Base-by-base conservation (phyloP, 768 basidiomycete genomes). In the Suillus cothurnatus region DNA sequence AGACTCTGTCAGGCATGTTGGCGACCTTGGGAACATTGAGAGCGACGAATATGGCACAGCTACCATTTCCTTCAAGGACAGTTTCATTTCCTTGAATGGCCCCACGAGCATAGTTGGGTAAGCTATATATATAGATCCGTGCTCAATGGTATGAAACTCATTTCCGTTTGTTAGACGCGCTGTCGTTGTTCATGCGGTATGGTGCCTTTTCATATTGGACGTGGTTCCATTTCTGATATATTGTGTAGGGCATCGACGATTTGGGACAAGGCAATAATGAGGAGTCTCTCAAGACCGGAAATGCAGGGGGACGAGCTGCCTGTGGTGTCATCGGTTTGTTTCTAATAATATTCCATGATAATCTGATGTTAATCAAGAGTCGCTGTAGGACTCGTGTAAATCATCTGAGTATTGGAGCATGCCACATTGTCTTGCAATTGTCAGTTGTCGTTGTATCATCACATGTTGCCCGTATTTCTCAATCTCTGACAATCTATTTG, bases 271-370 rank as follows among this genome's bases (percentile, higher is more conserved):
- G 91, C 19, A 81, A 78, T 49, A 82, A 89, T 70, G 79, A 84
- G 34, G 91, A 92, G 68, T 90, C 89, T 26, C 78, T 88, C 63
- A 91, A 85, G 73, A 94, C 91, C 4, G 93, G 93, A 11, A 91
- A 94, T 71, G 89, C 93, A 19, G 89, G 90, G 14, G 86, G 81
- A 36, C 82, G 92, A 64, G 83, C 86, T n/a, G 92, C 93, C 15
- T 94, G 93, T 71, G 93, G 92, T 69, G 86, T 94, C 60, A 91
- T 94, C 69, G 91, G 90, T 86, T 74, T 63, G 75, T 65, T 47
- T 61, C 55, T 57, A 14, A 34, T n/a, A 34, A 56, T 26, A 26
- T 28, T 11, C 43, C 14, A 68, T 41, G 38, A 64, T 56, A 53
- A 52, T 17, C 17, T 36, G 31, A 26, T 53, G n/a, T 53, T 49